These are phyloP conservation scores for Stevia rebaudiana DNA, from an alignment of 140 eudicot species.

Conservation along the genomic window DNA sequence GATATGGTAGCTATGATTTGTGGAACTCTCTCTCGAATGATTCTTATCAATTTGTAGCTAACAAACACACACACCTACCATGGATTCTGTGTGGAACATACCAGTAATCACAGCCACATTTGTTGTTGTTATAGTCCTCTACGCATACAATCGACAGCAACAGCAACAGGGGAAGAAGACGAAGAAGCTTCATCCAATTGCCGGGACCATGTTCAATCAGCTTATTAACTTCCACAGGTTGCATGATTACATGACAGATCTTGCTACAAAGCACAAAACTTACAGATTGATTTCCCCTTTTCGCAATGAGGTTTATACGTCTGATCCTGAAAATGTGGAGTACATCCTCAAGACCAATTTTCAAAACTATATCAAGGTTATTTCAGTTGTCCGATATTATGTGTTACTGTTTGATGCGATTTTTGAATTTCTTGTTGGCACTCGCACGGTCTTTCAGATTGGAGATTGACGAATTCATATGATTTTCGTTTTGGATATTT, in stretches of 20 bases:
- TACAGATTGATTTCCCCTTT: conserved; percentile 42
- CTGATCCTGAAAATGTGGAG: conserved; percentile 56
- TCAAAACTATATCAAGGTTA: conserved; percentile 16
- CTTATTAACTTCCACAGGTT: conserved; percentile 35
- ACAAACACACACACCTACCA: too few species aligned
- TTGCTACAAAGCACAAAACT: conserved; percentile 40
- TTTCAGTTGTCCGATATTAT: too few species aligned
- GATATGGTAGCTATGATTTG: too few species aligned
- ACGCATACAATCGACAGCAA: too few species aligned
- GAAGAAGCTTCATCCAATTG: conserved; percentile 47
- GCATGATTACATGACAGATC: conserved; percentile 54
- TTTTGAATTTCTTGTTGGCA: too few species aligned
- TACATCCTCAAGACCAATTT: conserved; percentile 48
- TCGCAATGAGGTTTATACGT: conserved; percentile 34
- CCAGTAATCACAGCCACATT: neutral
- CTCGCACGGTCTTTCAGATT: too few species aligned
- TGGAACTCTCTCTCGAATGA: too few species aligned
- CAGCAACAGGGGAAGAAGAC: conserved; percentile 4
- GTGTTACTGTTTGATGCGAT: too few species aligned
- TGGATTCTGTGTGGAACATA: too few species aligned
- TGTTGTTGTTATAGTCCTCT: neutral
- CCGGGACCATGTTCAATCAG: conserved; percentile 40
- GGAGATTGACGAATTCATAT: too few species aligned
- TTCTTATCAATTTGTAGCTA: too few species aligned
- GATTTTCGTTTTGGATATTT: too few species aligned